Conservation (phyloP, 305 asterid genomes). For the Fraxinus velutina region DNA sequence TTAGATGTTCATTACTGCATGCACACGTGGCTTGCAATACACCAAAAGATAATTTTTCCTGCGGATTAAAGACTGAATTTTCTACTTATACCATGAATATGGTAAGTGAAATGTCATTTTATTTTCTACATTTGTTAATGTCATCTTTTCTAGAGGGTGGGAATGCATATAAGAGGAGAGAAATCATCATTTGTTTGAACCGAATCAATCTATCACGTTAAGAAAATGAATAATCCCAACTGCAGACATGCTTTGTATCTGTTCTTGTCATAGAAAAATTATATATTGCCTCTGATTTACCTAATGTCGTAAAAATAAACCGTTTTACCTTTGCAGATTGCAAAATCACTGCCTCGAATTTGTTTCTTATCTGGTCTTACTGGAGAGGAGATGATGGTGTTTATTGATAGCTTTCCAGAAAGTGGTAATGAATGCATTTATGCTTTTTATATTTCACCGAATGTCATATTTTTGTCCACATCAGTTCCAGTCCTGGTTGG, state of each 20-base stretch:
- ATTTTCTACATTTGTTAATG: not conserved
- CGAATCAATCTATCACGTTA: not conserved
- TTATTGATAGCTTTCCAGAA: constrained; percentile 79
- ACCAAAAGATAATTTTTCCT: not conserved
- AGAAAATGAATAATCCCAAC: not conserved
- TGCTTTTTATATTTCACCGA: not conserved
- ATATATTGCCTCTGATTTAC: not conserved
- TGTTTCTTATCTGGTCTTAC: constrained; percentile 85
- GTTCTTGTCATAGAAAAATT: not conserved
- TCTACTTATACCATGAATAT: not conserved
- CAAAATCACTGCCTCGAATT: constrained; percentile 69
- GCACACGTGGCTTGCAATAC: not conserved
- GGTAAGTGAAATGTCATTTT: not conserved
- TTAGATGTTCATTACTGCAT: not conserved
- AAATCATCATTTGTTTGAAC: not conserved
- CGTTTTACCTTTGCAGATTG: constrained; percentile 46
- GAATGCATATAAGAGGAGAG: not conserved
- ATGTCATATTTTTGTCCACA: not conserved
- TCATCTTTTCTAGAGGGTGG: not conserved
- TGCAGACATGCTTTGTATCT: not conserved
- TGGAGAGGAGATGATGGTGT: constrained; percentile 98
- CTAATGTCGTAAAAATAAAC: not conserved
- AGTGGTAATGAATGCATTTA: constrained; percentile 47
- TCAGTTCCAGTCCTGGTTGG: not conserved
- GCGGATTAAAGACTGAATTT: not conserved